Base-by-base conservation (phyloP, 331 rosid species). In the Ulmus americana region DNA sequence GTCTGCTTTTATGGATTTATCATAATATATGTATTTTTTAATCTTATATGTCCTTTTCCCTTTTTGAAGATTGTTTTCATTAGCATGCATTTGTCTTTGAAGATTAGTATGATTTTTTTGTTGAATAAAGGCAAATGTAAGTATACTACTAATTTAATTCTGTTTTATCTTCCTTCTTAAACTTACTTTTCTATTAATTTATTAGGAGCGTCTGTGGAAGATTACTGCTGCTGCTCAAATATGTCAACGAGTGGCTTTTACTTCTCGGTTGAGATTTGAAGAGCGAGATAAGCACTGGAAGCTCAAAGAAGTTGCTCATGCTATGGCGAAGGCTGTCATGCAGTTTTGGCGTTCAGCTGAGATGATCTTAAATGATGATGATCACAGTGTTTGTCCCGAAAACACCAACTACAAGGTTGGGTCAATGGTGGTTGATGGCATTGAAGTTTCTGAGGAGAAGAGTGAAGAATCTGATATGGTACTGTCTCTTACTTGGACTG, bases 201-300 rank as follows among this genome's bases (percentile, higher is more conserved):
- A 65, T 53, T 74, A 95, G 99, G 99, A 95, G 82, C 96, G 97
- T 68, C 83, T 90, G 55, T 95, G 99, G 99, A 95, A 90, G 96
- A 64, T 79, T 68, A 58, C 91, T 68, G 92, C 96, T 57, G 95
- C 97, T 67, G 89, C 89, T 54, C 96, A 95, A 68, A 60, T 87
- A 72, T 76, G 92, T 73, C 82, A 70, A 61, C 92, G 73, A 7
- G 90, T 78, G 42, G 90, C 96, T 74, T 67, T 76, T 74, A 44
- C 84, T 76, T 86, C 96, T 71, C 81, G 76, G 74, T 70, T 81
- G 84, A 90, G 85, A 85, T 79, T 55, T 60, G 86, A 87, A 70
- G 73, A 79, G 65, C 85, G 78, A 64, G 78, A 77, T 57, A 76
- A 83, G 57, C 74, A 67, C 59, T 55, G 69, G 76, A 85, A 63